Percentiles rank a stretch among this genome's conserved stretches.
Evolutionary conservation across 2,329 filamentous ascomycete genomes (phyloP).

Genomic region (Gliomastix tumulicola): DNA sequence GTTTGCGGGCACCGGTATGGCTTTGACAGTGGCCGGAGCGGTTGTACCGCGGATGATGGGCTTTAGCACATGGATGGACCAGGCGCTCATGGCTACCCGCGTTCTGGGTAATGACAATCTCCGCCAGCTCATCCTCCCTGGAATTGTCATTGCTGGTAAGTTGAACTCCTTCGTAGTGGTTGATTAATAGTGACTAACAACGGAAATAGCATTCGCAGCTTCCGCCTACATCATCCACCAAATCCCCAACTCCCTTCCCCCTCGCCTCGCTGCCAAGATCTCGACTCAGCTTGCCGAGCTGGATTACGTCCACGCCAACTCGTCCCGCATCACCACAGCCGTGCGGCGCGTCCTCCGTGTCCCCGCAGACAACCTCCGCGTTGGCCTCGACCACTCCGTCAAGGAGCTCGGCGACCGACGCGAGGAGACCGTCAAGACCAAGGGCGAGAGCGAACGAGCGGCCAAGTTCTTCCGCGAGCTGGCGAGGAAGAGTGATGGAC

Average conservation of each 20-base stretch:
- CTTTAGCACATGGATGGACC: conserved; percentile 83
- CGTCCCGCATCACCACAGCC: conserved; percentile 73
- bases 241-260: conserved; percentile 83
- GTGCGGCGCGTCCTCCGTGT: conserved; percentile 84
- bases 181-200: not conserved
- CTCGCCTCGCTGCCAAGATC: conserved; percentile 78
- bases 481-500: conserved; percentile 54
- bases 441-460: conserved; percentile 77
- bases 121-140: conserved; percentile 72
- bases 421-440: conserved; percentile 77
- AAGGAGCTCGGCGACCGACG: conserved; percentile 74
- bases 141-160: conserved; percentile 72
- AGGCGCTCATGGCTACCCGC: conserved; percentile 72
- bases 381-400: conserved; percentile 75
- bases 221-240: conserved; percentile 76
- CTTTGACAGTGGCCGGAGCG: conserved; percentile 82
- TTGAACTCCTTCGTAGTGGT: conserved; percentile 12
- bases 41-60: conserved; percentile 76
- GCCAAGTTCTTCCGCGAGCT: conserved; percentile 87
- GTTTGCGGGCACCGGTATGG: conserved; percentile 88
- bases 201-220: conserved; percentile 57
- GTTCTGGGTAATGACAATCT: conserved; percentile 77
- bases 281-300: conserved; percentile 70
- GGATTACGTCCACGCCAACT: conserved; percentile 90
- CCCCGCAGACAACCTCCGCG: conserved; percentile 79